Evolutionary conservation across 2,329 filamentous ascomycete genomes (phyloP).

Genomic region (Fulvia fulva): DNA sequence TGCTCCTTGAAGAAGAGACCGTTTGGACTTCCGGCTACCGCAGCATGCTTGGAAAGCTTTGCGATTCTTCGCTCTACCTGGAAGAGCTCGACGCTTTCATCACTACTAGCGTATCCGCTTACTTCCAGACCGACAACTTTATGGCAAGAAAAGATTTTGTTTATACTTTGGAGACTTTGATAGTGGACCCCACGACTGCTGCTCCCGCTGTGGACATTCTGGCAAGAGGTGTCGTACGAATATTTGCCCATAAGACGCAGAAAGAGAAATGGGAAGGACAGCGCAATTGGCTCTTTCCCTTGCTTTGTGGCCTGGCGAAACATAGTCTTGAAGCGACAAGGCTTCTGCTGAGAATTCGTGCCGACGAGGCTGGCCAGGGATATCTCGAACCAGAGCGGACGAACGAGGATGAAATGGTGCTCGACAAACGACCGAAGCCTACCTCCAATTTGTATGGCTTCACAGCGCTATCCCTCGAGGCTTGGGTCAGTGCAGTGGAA

Average conservation of each 20-base stretch:
- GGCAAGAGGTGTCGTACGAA: slow-evolving; percentile 18
- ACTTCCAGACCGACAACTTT: slow-evolving; percentile 18
- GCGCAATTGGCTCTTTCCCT: slow-evolving; percentile 24
- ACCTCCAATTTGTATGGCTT: slow-evolving; percentile 15
- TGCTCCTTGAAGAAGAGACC: slow-evolving; percentile 22
- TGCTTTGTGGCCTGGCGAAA: slow-evolving; percentile 18
- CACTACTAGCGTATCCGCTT: slow-evolving; percentile 18
- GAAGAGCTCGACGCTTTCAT: slow-evolving; percentile 21
- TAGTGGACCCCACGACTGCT: slow-evolving; percentile 10
- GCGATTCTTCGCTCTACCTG: slow-evolving; percentile 16
- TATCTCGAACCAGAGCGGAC: slow-evolving; percentile 13
- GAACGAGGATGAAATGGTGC: background rate
- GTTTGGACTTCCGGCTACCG: slow-evolving; percentile 20
- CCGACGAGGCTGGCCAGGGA: slow-evolving; percentile 20
- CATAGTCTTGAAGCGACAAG: slow-evolving; percentile 19
- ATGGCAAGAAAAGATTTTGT: slow-evolving; percentile 19
- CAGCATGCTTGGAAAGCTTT: slow-evolving; percentile 16
- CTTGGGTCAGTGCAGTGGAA: slow-evolving; percentile 17
- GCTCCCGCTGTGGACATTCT: slow-evolving; percentile 16
- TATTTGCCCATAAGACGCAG: slow-evolving; percentile 23
- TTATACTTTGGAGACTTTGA: slow-evolving; percentile 13
- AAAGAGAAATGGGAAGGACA: slow-evolving; percentile 24
- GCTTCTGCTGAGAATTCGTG: slow-evolving; percentile 20
- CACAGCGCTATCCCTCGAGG: slow-evolving; percentile 12
- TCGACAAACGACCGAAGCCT: background rate